phyloP scores from a whole-genome alignment of 805 yeast species.

The Kazachstania africana region DNA sequence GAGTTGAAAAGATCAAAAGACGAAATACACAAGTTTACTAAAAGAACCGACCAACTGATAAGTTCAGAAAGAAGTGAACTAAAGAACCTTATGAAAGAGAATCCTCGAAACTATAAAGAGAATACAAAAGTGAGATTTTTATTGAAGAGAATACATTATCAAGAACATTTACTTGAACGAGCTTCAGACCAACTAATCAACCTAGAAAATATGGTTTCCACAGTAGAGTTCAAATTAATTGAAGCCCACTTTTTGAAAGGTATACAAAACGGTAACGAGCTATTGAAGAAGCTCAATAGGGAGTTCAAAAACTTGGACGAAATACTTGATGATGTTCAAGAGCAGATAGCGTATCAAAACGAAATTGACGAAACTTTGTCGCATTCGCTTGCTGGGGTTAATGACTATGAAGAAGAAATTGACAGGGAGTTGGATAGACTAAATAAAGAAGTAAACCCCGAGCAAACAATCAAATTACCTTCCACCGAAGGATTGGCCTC shows the following conservation, averaged over 20 bases:
- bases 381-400: conserved; percentile 24
- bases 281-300: conserved; percentile 59
- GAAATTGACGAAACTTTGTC: conserved; percentile 49
- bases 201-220: conserved; percentile 64
- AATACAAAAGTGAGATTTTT: conserved; percentile 50
- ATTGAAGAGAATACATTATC: conserved; percentile 70
- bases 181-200: conserved; percentile 71
- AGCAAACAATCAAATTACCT: conserved; percentile 19
- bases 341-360: conserved; percentile 67
- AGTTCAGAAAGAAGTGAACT: conserved; percentile 40
- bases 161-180: conserved; percentile 54
- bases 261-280: conserved; percentile 66
- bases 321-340: conserved; percentile 74
- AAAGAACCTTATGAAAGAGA: conserved; percentile 19
- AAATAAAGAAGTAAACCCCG: conserved; percentile 36
- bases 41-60: conserved; percentile 43
- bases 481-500: conserved; percentile 22
- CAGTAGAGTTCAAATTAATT: conserved; percentile 79
- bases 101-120: conserved; percentile 37
- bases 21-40: conserved; percentile 55
- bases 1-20: conserved; percentile 86
- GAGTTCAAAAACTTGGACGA: conserved; percentile 76
- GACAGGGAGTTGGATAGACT: conserved; percentile 49
- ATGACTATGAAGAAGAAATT: conserved; percentile 42
- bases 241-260: conserved; percentile 81